A percentile compares a stretch with the other conserved stretches of the same genome.
These are phyloP conservation scores for Paramecium sonneborni DNA, from an alignment of 73 alveolate species.

Conservation along the genomic window DNA sequence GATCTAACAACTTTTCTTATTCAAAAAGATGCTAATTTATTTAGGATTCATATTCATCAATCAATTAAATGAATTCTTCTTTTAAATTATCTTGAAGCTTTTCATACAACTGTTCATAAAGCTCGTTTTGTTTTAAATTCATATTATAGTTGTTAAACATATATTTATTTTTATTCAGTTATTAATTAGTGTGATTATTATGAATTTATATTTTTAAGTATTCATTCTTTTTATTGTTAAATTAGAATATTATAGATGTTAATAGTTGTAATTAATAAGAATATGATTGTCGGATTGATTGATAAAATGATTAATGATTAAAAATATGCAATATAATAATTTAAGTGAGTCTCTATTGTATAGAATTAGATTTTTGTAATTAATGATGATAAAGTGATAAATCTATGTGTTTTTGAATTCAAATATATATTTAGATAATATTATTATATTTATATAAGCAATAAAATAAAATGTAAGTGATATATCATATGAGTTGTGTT, in stretches of 20 bases:
- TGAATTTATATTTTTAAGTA: background rate
- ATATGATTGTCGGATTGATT: too few species aligned
- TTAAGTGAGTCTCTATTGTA: background rate
- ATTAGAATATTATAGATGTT: background rate
- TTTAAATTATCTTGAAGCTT: background rate
- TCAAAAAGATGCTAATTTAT: background rate
- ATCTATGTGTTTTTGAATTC: background rate
- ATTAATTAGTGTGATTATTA: background rate
- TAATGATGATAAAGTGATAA: background rate
- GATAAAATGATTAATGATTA: background rate
- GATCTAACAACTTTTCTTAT: slow-evolving; percentile 16
- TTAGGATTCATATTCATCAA: background rate
- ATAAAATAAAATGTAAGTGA: slow-evolving; percentile 1
- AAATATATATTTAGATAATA: background rate
- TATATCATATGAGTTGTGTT: background rate
- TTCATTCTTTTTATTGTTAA: background rate
- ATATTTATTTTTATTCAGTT: background rate
- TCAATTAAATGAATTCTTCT: background rate
- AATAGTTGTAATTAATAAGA: too few species aligned
- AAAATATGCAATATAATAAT: background rate
- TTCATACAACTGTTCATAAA: background rate
- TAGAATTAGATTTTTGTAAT: background rate
- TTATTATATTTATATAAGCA: background rate
- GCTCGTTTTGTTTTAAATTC: background rate
- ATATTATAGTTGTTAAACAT: slow-evolving; percentile 47